Base-by-base conservation (phyloP, 164 flowering plant genomes). In the Annona cherimola region DNA sequence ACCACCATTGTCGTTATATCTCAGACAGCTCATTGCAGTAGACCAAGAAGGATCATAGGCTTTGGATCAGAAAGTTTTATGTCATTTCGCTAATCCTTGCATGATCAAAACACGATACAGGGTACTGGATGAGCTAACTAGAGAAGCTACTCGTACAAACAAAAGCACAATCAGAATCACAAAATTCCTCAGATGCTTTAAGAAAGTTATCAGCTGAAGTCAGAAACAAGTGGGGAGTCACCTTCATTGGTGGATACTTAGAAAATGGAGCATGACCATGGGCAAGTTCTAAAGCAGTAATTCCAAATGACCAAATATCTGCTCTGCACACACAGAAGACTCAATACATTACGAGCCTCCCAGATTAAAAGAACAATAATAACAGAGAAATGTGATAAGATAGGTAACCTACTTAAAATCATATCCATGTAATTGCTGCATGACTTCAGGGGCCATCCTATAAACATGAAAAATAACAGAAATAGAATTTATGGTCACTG, bases 381-480 rank as follows among this genome's bases (percentile, higher is more conserved):
- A 26, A 26, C 35, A 26, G 35, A 26, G 35, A 26, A 26, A 26
- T 26, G 35, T 59, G 8, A 20, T 64, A 69, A 39, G 39, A 40
- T 54, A 8, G 70, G 9, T 62, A 62, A 83, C 95, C 85, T 81
- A 95, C 98, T 93, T 96, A 57, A 91, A 96, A 80, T 96, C 95
- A 80, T 96, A 96, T 78, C 99, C 98, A 85, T 88, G 92, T 73
- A 88, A 74, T 74, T 89, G 99, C 81, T 93, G 97, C 98, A 96
- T 90, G 64, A 96, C 97, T 83, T 96, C 98, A 69, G 99, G 99
- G 54, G 97, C 99, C 97, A 96, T 96, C 99, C 99, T 96, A 78
- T 44, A 74, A 59, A 75, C 59, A 67, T 62, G 12, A 62, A 45
- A 19, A n/a, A 76, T 11, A 64, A 41, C 41, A 16, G 42, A 40